These are phyloP conservation scores for Pisolithus sp. DNA, from an alignment of 768 basidiomycete genomes.

Conservation along the genomic window DNA sequence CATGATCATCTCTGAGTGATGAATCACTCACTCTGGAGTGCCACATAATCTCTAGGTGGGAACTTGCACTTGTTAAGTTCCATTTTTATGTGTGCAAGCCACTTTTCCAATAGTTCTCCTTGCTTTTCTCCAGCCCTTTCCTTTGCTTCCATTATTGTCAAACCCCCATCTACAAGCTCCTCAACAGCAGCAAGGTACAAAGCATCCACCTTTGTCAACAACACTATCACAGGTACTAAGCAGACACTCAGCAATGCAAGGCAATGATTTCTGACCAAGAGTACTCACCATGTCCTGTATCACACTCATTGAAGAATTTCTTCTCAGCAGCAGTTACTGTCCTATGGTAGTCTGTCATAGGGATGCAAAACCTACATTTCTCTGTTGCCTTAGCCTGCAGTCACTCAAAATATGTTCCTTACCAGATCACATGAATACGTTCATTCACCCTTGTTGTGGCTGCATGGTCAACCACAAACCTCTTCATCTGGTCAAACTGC, in stretches of 20 bases:
- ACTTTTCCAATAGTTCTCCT: background rate
- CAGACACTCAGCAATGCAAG: background rate
- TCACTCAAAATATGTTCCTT: background rate
- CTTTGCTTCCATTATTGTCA: conserved; percentile 6
- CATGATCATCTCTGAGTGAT: background rate
- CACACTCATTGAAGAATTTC: conserved; percentile 24
- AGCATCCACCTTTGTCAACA: conserved; percentile 36
- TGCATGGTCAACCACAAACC: conserved; percentile 26
- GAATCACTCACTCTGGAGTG: background rate
- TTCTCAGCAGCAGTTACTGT: conserved; percentile 23
- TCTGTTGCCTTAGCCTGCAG: background rate
- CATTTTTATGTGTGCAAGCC: background rate
- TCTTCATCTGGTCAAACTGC: conserved; percentile 24
- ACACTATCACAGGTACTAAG: conserved; percentile 32
- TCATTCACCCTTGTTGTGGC: conserved; percentile 12
- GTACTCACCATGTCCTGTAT: conserved; percentile 6
- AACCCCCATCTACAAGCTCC: conserved; percentile 5
- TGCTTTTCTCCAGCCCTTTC: conserved; percentile 10
- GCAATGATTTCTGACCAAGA: no score
- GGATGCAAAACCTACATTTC: conserved; percentile 34
- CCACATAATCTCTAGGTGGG: background rate
- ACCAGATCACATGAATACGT: conserved; percentile 36
- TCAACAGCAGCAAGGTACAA: conserved; percentile 16
- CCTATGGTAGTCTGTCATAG: conserved; percentile 19
- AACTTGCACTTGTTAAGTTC: background rate